Percentiles rank a stretch among this genome's conserved stretches.
These are phyloP conservation scores for Salix dunnii DNA, from an alignment of 345 rosid genomes.

Conservation along the genomic window DNA sequence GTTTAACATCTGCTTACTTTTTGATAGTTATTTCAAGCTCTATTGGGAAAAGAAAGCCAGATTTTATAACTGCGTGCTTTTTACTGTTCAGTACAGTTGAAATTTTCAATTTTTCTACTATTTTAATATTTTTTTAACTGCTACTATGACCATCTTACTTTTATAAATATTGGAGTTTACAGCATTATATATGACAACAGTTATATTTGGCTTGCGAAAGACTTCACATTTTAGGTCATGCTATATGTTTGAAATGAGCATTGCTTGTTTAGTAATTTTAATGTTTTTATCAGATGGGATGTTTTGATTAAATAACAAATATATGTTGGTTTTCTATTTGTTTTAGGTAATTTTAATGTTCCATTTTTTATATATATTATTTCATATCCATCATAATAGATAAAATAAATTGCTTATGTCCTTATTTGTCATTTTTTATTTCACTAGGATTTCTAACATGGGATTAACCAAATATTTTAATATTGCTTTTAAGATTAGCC, in stretches of 20 bases:
- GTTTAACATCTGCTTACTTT: conserved; percentile 19
- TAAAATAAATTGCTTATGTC: too few species aligned
- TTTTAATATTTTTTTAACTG: not conserved
- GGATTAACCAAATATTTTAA: too few species aligned
- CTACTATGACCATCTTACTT: not conserved
- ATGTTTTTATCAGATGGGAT: too few species aligned
- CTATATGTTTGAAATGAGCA: not conserved
- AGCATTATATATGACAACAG: not conserved
- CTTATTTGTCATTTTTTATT: too few species aligned
- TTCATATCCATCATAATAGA: too few species aligned
- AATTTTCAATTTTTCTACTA: not conserved
- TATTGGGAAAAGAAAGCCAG: not conserved
- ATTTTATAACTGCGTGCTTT: not conserved
- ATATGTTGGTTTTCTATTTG: too few species aligned
- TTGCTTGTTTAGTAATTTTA: not conserved
- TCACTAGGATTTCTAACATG: too few species aligned
- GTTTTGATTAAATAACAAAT: too few species aligned
- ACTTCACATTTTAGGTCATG: not conserved
- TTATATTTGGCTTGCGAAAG: not conserved
- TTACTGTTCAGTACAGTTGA: not conserved
- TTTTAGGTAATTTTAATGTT: too few species aligned
- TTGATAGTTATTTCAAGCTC: not conserved
- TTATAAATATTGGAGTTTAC: not conserved
- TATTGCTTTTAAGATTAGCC: too few species aligned
- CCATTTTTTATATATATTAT: too few species aligned